Conservation (phyloP, 768 basidiomycete species). For the Amanita polypyramis region DNA sequence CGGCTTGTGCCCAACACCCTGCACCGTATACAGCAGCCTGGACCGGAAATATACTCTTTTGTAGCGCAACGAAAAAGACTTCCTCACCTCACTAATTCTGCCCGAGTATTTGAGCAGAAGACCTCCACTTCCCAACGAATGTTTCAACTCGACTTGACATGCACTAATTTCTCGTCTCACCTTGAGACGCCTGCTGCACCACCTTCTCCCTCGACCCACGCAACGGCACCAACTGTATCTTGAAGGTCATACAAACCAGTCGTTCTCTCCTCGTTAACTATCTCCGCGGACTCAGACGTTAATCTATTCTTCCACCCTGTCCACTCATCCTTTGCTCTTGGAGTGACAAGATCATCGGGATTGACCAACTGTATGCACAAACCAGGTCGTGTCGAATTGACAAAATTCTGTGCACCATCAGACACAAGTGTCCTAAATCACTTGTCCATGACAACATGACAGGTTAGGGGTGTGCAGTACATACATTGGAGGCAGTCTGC, state of each 20-base stretch:
- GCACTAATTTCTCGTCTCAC: constrained; percentile 18
- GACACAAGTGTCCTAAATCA: constrained; percentile 45
- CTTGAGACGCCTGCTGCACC: constrained; percentile 72
- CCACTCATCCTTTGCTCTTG: constrained; percentile 46
- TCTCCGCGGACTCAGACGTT: constrained; percentile 10
- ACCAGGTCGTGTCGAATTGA: constrained; percentile 21
- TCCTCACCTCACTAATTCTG: constrained; percentile 59
- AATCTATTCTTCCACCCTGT: constrained; percentile 45
- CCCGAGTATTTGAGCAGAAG: constrained; percentile 69
- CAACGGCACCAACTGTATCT: constrained; percentile 80
- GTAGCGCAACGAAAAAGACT: neutral
- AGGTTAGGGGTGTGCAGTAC: constrained; percentile 13
- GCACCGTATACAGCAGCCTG: constrained; percentile 67
- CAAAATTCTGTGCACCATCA: constrained; percentile 51
- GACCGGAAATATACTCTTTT: neutral
- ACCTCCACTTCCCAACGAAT: constrained; percentile 46
- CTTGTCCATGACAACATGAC: neutral
- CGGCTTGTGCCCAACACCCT: constrained; percentile 62
- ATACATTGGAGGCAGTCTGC: constrained; percentile 63
- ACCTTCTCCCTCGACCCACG: constrained; percentile 31
- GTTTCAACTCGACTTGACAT: neutral
- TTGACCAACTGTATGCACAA: constrained; percentile 15
- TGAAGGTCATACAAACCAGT: constrained; percentile 32
- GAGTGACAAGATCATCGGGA: constrained; percentile 36
- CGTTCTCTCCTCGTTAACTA: neutral